phyloP scores from a whole-genome alignment of 225 moss, liverwort and hornwort species.

The Bryoerythrophyllum caledonicum region DNA sequence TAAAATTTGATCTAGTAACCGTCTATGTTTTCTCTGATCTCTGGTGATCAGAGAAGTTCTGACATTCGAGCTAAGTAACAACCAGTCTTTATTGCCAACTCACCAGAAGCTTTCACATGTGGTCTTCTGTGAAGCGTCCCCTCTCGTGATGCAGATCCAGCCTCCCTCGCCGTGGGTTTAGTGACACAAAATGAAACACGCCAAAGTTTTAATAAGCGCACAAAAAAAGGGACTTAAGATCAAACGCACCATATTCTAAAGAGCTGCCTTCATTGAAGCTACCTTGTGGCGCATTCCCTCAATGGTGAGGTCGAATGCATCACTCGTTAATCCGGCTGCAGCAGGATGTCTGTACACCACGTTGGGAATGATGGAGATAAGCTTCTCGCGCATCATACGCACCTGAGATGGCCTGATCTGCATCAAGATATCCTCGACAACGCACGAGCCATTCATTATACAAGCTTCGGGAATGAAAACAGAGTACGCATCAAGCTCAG shows the following conservation, averaged over 20 bases:
- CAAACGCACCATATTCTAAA: constrained; percentile 4
- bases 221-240: background rate
- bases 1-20: background rate
- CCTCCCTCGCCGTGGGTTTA: background rate
- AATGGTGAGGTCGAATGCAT: constrained; percentile 64
- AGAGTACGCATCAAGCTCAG: constrained; percentile 46
- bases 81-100: background rate
- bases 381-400: constrained; percentile 51
- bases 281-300: constrained; percentile 50
- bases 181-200: background rate
- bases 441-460: constrained; percentile 48
- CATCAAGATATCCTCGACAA: constrained; percentile 46
- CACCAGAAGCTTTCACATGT: constrained; percentile 2
- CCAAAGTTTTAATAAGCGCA: background rate
- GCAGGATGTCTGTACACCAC: constrained; percentile 59
- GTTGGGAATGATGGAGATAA: constrained; percentile 52
- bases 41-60: constrained; percentile 5
- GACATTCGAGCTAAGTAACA: background rate
- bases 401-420: constrained; percentile 40
- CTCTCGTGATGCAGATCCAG: background rate
- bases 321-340: constrained; percentile 29
- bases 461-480: constrained; percentile 58
- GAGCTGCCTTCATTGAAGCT: constrained; percentile 30
- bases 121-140: background rate
- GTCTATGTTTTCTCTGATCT: background rate